A percentile compares a stretch with the other conserved stretches of the same genome.
Evolutionary conservation across 371 early-diverging fungal genomes (phyloP).

Genomic region (Homolaphlyctis polyrhiza): DNA sequence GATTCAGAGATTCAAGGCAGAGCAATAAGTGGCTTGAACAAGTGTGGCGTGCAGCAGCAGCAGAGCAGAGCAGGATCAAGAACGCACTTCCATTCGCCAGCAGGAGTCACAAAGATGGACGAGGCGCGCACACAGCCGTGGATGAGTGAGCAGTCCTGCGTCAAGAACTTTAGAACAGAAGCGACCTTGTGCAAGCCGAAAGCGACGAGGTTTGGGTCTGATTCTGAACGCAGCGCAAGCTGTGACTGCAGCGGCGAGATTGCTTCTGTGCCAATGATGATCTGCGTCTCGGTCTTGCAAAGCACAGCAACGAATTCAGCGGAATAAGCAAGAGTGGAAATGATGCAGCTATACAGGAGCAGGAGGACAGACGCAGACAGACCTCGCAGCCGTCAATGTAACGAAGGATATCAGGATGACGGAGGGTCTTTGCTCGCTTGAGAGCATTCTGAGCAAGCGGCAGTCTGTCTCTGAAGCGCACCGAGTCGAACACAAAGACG

Average conservation of each 20-base stretch:
- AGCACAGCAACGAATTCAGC: background rate
- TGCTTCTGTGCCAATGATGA: constrained; percentile 88
- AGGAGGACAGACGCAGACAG: background rate
- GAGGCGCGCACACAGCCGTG: constrained; percentile 79
- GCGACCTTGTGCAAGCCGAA: constrained; percentile 91
- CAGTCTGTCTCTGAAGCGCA: constrained; percentile 57
- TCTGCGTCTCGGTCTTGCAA: constrained; percentile 68
- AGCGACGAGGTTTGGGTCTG: constrained; percentile 59
- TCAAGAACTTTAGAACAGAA: constrained; percentile 82
- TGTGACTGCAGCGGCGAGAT: constrained; percentile 62
- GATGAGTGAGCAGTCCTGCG: constrained; percentile 75
- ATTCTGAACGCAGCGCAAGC: constrained; percentile 26
- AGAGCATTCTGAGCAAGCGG: constrained; percentile 84
- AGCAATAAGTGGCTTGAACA: too few relatives aligned
- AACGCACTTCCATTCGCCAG: constrained; percentile 85
- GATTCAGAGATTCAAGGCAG: background rate
- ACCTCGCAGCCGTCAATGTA: constrained; percentile 87
- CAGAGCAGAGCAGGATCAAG: background rate
- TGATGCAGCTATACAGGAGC: background rate
- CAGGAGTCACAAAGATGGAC: constrained; percentile 78
- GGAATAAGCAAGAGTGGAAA: background rate
- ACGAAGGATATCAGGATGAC: constrained; percentile 83
- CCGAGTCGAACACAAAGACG: constrained; percentile 81
- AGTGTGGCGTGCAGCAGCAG: background rate
- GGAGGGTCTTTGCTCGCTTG: constrained; percentile 76